Conservation (phyloP, 179 eudicot genomes). For the Nepenthes alata region DNA sequence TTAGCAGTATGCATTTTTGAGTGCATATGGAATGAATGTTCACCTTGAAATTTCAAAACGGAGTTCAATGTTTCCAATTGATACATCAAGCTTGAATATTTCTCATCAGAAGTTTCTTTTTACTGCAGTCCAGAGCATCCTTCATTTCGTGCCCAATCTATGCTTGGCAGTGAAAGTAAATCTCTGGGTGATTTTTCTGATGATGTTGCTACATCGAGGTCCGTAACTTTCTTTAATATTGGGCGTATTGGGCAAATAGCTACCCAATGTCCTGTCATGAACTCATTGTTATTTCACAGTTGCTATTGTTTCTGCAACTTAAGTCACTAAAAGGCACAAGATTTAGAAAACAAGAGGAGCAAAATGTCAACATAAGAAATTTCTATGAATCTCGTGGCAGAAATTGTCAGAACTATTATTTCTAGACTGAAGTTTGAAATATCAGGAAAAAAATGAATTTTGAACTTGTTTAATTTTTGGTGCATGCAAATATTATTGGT, state of each 20-base stretch:
- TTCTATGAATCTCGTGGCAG: no score
- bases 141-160: conserved; percentile 62
- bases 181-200: conserved; percentile 49
- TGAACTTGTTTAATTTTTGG: no score
- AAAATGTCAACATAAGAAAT: no score
- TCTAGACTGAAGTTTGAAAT: no score
- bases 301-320: no score
- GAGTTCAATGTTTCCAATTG: background rate
- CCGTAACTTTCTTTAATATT: conserved; percentile 4
- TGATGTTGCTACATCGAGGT: conserved; percentile 78
- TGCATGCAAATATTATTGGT: no score
- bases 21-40: background rate
- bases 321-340: no score
- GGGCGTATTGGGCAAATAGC: background rate
- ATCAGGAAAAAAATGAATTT: no score
- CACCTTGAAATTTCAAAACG: background rate
- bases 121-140: conserved; percentile 96
- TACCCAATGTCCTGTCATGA: background rate
- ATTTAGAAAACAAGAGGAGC: no score
- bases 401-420: no score
- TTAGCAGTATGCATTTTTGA: background rate
- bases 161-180: conserved; percentile 86
- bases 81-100: background rate
- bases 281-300: background rate
- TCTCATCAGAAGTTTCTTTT: conserved; percentile 9